Percentiles rank a stretch among this genome's conserved stretches.
phyloP scores from a whole-genome alignment of 306 rosid genomes.

The Citrullus colocynthis region DNA sequence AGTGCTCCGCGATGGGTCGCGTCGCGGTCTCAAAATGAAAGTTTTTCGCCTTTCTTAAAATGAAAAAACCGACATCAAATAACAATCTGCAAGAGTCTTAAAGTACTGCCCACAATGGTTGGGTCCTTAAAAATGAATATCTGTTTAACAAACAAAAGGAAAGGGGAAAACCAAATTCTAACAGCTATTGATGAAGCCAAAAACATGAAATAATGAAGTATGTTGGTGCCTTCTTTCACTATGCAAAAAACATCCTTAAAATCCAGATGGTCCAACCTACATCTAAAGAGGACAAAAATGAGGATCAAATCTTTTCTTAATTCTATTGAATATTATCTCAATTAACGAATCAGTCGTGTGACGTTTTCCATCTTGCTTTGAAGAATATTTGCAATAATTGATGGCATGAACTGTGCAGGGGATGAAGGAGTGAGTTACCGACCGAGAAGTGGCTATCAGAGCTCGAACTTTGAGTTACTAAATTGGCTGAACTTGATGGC shows the following conservation, averaged over 20 bases:
- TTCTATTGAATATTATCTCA: background rate
- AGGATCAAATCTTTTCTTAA: background rate
- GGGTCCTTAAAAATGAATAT: background rate
- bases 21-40: no score
- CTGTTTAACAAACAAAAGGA: background rate
- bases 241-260: background rate
- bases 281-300: background rate
- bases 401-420: background rate
- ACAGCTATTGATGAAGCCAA: background rate
- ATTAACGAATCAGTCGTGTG: background rate
- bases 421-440: conserved; percentile 14
- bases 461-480: conserved; percentile 20
- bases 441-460: conserved; percentile 50
- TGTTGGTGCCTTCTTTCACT: background rate
- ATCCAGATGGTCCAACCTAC: background rate
- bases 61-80: background rate
- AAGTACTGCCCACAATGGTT: background rate
- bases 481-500: conserved; percentile 68
- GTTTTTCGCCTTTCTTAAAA: no score
- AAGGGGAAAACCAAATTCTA: background rate
- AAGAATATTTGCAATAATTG: background rate
- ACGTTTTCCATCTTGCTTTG: background rate
- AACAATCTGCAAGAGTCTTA: background rate
- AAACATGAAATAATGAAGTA: background rate
- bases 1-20: no score